Evolutionary conservation across 257 asterid species (phyloP).

Genomic region (Mitragyna speciosa): DNA sequence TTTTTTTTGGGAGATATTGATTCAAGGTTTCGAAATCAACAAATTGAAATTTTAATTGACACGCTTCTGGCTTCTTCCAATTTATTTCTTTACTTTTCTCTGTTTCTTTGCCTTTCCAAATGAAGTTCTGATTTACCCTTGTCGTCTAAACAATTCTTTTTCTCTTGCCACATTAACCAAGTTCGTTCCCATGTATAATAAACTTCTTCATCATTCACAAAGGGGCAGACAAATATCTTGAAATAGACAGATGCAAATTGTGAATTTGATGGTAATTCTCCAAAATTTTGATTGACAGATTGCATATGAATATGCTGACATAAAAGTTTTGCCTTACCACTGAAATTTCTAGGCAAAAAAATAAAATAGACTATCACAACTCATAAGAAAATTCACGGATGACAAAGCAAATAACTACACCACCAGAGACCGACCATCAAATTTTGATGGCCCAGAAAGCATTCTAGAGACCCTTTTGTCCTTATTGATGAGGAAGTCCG

Average conservation of each 20-base stretch:
- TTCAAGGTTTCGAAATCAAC: not conserved
- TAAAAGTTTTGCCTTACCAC: not conserved
- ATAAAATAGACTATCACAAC: not conserved
- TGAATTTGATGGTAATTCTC: too few relatives aligned
- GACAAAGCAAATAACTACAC: not conserved
- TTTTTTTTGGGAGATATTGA: too few relatives aligned
- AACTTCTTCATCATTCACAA: not conserved
- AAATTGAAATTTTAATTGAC: not conserved
- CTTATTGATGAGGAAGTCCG: too few relatives aligned
- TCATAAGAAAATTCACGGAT: not conserved
- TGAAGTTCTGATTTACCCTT: not conserved
- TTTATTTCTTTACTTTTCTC: not conserved
- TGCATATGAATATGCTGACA: conserved; percentile 3
- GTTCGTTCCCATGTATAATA: not conserved
- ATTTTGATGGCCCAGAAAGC: too few relatives aligned
- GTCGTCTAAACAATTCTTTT: too few relatives aligned
- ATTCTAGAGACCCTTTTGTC: too few relatives aligned
- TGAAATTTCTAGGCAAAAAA: conserved; percentile 3
- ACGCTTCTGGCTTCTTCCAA: not conserved
- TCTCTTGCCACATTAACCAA: too few relatives aligned
- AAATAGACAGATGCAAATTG: too few relatives aligned
- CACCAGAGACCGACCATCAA: not conserved
- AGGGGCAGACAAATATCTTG: not conserved
- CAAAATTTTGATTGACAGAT: not conserved
- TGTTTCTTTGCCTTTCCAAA: not conserved